These are phyloP conservation scores for Aspergillus versicolor DNA, from an alignment of 2,329 filamentous ascomycete genomes.

Conservation along the genomic window DNA sequence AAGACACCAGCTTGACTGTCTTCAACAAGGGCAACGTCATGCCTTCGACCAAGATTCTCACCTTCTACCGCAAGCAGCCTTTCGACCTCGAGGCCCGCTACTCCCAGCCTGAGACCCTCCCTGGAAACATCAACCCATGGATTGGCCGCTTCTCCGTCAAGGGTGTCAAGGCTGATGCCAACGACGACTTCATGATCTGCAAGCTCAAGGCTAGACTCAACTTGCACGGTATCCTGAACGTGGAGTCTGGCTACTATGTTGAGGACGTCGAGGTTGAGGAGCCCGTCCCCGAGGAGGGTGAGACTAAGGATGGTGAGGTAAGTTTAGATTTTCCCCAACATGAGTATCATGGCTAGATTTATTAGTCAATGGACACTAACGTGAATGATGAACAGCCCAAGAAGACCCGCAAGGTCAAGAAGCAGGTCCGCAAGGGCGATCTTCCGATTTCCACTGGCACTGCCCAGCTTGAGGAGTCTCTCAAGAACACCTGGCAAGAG, in stretches of 20 bases:
- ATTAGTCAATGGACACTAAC: constrained; percentile 83
- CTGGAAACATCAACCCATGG: constrained; percentile 89
- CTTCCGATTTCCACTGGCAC: constrained; percentile 83
- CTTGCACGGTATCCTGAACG: constrained; percentile 91
- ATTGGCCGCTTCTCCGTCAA: constrained; percentile 98
- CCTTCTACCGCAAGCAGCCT: constrained; percentile 97
- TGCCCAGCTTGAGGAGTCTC: constrained; percentile 68
- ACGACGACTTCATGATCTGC: constrained; percentile 99
- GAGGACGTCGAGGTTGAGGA: constrained; percentile 98
- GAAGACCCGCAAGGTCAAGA: constrained; percentile 96
- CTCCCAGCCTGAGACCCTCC: constrained; percentile 78
- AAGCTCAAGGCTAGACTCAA: constrained; percentile 98
- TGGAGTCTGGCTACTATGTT: constrained; percentile 96
- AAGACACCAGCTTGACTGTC: constrained; percentile 94
- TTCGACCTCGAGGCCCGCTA: constrained; percentile 97
- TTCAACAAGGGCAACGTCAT: constrained; percentile 97
- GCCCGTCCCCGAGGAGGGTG: constrained; percentile 73
- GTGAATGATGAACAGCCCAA: constrained; percentile 66
- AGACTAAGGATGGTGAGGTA: constrained; percentile 48
- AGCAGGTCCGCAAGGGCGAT: constrained; percentile 97
- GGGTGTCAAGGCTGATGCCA: constrained; percentile 87
- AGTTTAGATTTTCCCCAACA: constrained; percentile 22
- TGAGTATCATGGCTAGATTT: constrained; percentile 19
- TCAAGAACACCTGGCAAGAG: constrained; percentile 71
- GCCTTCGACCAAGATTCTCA: constrained; percentile 98